A percentile compares a stretch with the other conserved stretches of the same genome.
Conservation (phyloP, 1,284 basidiomycete species). For the Marasmius fiardii region DNA sequence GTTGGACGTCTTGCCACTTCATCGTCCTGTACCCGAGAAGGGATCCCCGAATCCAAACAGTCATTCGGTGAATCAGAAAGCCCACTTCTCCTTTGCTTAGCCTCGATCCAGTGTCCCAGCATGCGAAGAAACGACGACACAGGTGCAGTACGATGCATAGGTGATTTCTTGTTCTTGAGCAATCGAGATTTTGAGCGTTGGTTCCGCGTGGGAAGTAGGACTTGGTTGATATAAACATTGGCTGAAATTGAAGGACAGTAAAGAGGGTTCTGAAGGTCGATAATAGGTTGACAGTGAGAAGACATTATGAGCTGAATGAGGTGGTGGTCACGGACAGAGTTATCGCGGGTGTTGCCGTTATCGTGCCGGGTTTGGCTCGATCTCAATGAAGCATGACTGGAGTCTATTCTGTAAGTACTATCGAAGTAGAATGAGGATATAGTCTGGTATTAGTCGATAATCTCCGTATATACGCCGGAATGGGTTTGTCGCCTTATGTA, state of each 20-base stretch:
- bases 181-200: neutral
- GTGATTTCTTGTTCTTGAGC: slow-evolving; percentile 14
- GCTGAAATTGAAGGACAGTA: slow-evolving; percentile 43
- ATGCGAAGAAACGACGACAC: slow-evolving; percentile 31
- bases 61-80: slow-evolving; percentile 10
- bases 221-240: slow-evolving; percentile 34
- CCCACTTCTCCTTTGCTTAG: slow-evolving; percentile 17
- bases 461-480: no score
- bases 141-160: neutral
- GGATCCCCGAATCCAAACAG: slow-evolving; percentile 8
- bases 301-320: neutral
- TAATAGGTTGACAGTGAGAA: slow-evolving; percentile 7
- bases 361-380: no score
- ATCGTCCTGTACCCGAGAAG: neutral
- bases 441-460: no score
- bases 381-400: neutral
- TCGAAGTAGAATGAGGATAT: no score
- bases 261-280: slow-evolving; percentile 32
- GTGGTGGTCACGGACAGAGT: neutral
- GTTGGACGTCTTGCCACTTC: neutral
- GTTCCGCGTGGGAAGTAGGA: slow-evolving; percentile 7
- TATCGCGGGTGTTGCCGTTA: no score
- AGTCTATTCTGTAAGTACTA: neutral
- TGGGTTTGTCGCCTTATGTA: no score
- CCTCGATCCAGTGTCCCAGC: slow-evolving; percentile 26